These are phyloP conservation scores for Oryza nivara DNA, from an alignment of 176 grass and related monocot genomes.

Conservation along the genomic window DNA sequence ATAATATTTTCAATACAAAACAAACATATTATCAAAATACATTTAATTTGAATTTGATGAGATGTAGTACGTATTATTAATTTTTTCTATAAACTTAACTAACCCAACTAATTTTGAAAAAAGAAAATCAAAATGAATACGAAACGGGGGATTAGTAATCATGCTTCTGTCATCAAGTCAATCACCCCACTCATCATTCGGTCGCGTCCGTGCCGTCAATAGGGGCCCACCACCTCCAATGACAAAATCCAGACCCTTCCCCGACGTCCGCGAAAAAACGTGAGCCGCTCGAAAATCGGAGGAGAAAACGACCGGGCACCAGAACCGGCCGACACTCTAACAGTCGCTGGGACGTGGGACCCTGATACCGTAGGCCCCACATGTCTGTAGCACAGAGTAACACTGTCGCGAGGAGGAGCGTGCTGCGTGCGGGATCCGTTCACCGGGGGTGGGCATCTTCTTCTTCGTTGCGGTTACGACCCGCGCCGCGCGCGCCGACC, in stretches of 20 bases:
- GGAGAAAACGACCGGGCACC: neutral
- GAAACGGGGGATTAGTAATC: neutral
- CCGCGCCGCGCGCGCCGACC: neutral
- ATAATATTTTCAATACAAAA: too few relatives aligned
- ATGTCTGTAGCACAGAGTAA: neutral
- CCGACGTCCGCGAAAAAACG: neutral
- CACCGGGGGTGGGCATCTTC: neutral
- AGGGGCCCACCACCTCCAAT: neutral
- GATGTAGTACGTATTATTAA: accelerated
- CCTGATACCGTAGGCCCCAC: too few relatives aligned
- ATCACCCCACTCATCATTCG: neutral
- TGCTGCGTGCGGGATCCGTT: neutral
- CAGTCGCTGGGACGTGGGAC: neutral
- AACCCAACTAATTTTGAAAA: too few relatives aligned
- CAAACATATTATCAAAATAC: too few relatives aligned
- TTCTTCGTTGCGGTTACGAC: neutral
- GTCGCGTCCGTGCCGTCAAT: neutral
- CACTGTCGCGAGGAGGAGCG: too few relatives aligned
- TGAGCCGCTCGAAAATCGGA: neutral
- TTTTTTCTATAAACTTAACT: too few relatives aligned
- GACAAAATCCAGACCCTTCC: neutral
- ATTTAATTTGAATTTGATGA: too few relatives aligned
- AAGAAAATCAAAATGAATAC: too few relatives aligned
- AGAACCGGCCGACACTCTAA: neutral
- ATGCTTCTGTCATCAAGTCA: neutral